Evolutionary conservation across 176 grass and related monocot genomes (phyloP).

Genomic region (Phoenix dactylifera): DNA sequence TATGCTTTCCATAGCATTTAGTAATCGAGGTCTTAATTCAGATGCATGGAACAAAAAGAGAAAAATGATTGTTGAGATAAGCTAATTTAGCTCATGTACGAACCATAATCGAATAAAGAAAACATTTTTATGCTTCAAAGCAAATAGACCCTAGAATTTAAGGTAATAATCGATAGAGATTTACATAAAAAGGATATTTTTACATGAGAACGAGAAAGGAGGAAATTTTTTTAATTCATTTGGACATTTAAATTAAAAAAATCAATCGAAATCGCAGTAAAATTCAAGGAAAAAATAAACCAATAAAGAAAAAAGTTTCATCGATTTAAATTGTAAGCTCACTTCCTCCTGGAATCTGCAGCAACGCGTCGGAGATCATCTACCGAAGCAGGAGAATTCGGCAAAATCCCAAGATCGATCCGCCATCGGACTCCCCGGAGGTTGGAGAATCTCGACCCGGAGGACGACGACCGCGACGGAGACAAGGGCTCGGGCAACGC

Average conservation of each 20-base stretch:
- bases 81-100: too few species aligned
- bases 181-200: too few species aligned
- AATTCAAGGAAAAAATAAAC: too few species aligned
- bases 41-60: too few species aligned
- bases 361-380: conserved; percentile 76
- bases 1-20: too few species aligned
- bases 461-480: not conserved
- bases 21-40: too few species aligned
- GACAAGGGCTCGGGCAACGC: not conserved
- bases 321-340: not conserved
- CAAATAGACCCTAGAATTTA: too few species aligned
- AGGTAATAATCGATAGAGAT: too few species aligned
- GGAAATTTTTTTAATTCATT: not conserved
- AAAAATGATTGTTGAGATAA: too few species aligned
- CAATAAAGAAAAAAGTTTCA: not conserved
- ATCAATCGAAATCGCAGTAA: too few species aligned
- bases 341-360: conserved; percentile 88
- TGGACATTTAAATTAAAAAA: not conserved
- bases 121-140: too few species aligned
- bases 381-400: conserved; percentile 31
- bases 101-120: too few species aligned
- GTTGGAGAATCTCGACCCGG: conserved; percentile 17
- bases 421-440: conserved; percentile 81
- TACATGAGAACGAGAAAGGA: not conserved
- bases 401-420: conserved; percentile 58